phyloP scores from a whole-genome alignment of 192 early-diverging fungal species.

The Gonapodya sp. region DNA sequence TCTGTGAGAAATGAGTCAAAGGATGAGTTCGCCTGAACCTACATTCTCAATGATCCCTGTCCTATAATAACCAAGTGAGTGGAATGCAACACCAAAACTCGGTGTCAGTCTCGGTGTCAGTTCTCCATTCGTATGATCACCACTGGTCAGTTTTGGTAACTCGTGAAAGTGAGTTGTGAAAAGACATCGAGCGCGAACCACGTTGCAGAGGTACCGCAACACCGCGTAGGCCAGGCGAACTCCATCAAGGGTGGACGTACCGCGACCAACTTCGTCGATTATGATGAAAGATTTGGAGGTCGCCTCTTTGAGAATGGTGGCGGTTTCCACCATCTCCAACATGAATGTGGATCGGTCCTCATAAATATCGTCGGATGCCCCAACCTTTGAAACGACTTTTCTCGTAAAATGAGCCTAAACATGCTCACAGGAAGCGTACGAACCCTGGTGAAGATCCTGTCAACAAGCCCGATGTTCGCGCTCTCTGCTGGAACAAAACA shows the following conservation, averaged over 20 bases:
- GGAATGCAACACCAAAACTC: no score
- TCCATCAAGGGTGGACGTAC: conserved; percentile 66
- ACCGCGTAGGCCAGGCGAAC: conserved; percentile 59
- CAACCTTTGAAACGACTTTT: conserved; percentile 25
- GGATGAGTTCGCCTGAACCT: background rate
- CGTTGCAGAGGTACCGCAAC: conserved; percentile 38
- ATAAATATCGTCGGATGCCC: conserved; percentile 59
- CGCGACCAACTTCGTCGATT: conserved; percentile 73
- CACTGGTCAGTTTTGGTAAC: conserved; percentile 30
- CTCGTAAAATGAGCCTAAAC: background rate
- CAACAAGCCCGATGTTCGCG: conserved; percentile 55
- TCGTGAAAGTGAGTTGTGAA: conserved; percentile 80
- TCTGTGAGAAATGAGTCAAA: background rate
- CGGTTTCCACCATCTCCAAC: conserved; percentile 57
- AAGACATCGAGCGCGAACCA: conserved; percentile 38
- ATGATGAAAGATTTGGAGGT: conserved; percentile 51
- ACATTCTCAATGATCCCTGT: background rate
- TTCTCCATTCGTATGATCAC: conserved; percentile 10
- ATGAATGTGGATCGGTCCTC: conserved; percentile 65
- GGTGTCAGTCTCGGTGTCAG: conserved; percentile 6
- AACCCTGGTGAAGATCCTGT: conserved; percentile 57
- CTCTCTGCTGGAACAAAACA: conserved; percentile 57
- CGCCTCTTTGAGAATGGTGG: conserved; percentile 55
- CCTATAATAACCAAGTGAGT: conserved; percentile 16
- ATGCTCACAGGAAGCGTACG: background rate